Evolutionary conservation across 208 protist species (phyloP).

Genomic region (Acanthamoeba castellanii): DNA sequence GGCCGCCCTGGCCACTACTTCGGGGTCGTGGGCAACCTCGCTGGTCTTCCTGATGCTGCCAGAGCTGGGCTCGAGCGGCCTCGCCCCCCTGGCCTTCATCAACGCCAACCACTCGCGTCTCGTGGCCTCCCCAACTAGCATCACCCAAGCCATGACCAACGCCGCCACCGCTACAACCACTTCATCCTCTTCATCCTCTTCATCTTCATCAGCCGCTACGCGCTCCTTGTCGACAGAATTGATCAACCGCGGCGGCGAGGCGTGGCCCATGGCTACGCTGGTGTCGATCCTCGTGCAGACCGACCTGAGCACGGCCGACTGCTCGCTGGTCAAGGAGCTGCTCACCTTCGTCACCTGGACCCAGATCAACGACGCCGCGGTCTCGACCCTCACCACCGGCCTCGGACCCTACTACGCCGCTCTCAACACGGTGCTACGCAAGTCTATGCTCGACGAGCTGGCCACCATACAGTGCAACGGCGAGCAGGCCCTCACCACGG

Average conservation of each 20-base stretch:
- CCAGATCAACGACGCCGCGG: constrained; percentile 43
- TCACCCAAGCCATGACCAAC: neutral
- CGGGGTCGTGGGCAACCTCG: neutral
- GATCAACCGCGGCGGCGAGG: constrained; percentile 20
- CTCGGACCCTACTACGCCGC: neutral
- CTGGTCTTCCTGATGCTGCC: constrained; percentile 22
- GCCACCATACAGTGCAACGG: neutral
- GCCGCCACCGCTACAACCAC: neutral
- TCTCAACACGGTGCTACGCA: neutral
- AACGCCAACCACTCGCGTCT: neutral
- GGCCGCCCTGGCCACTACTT: neutral
- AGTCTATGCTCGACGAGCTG: neutral
- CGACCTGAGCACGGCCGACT: neutral
- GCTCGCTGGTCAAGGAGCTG: constrained; percentile 48
- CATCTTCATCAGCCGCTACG: neutral
- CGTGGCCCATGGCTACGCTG: neutral
- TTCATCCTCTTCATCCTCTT: neutral
- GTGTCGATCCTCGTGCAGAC: neutral
- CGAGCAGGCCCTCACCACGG: constrained; percentile 27
- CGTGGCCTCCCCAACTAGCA: neutral
- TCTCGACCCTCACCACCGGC: neutral
- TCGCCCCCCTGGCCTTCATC: neutral
- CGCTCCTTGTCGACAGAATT: neutral
- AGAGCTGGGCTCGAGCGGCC: neutral
- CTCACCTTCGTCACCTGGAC: constrained; percentile 18